phyloP scores from a whole-genome alignment of 257 asterid genomes.

The Salvia hispanica region DNA sequence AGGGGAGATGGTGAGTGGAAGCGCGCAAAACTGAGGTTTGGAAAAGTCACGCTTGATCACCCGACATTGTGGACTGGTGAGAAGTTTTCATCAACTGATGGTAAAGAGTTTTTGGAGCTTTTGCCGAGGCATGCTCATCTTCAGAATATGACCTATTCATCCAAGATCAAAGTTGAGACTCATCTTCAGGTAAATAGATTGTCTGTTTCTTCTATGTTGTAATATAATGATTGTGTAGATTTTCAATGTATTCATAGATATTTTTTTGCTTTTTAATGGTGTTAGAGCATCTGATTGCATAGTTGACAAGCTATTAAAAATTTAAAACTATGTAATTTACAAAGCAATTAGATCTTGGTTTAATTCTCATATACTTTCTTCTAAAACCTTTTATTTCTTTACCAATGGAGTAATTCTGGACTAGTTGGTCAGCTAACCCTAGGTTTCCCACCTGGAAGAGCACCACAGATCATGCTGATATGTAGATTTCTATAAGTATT shows the following conservation, averaged over 20 bases:
- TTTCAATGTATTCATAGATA: neutral
- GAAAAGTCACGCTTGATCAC: constrained; percentile 65
- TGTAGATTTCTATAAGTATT: neutral
- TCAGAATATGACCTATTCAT: constrained; percentile 84
- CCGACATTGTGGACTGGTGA: constrained; percentile 72
- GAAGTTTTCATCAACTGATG: constrained; percentile 49
- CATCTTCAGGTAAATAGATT: constrained; percentile 56
- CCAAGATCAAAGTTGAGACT: constrained; percentile 68
- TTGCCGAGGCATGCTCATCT: constrained; percentile 90
- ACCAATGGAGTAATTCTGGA: neutral
- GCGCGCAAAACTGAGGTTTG: constrained; percentile 73
- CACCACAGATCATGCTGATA: neutral
- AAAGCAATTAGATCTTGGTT: neutral
- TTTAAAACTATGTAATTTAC: too few relatives aligned
- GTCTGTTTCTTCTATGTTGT: neutral
- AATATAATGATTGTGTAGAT: neutral
- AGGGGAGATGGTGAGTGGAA: constrained; percentile 81
- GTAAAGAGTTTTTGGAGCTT: constrained; percentile 48
- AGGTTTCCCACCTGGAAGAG: neutral
- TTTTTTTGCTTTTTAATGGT: too few relatives aligned
- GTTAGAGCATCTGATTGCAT: too few relatives aligned
- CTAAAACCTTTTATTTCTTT: neutral
- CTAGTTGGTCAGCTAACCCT: neutral
- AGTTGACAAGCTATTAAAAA: too few relatives aligned
- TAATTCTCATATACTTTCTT: constrained; percentile 3